phyloP scores from a whole-genome alignment of 805 yeast genomes.

The Sugiyamaella qingdaonensis region DNA sequence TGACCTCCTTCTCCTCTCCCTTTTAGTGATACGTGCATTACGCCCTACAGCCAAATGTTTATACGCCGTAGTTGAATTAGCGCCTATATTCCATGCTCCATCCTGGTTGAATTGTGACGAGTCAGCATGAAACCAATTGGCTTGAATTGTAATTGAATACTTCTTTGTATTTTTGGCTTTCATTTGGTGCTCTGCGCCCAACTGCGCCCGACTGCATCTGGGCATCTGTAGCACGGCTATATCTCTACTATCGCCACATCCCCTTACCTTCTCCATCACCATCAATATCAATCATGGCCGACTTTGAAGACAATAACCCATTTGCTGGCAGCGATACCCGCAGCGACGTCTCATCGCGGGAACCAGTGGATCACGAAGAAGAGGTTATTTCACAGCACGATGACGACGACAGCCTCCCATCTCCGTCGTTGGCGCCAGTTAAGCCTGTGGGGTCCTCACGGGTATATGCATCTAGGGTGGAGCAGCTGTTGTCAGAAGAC shows the following conservation, averaged over 20 bases:
- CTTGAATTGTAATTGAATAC: too few relatives aligned
- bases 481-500: slow-evolving; percentile 30
- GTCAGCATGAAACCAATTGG: too few relatives aligned
- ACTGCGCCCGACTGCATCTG: too few relatives aligned
- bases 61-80: too few relatives aligned
- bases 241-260: neutral
- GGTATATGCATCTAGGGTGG: slow-evolving; percentile 29
- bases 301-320: slow-evolving; percentile 44
- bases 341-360: slow-evolving; percentile 7
- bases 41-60: too few relatives aligned
- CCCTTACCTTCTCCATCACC: neutral
- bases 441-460: slow-evolving; percentile 2
- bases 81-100: too few relatives aligned
- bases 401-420: neutral
- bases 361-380: neutral
- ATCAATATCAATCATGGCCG: slow-evolving; percentile 23
- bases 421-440: neutral
- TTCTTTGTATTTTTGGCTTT: too few relatives aligned
- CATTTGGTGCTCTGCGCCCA: too few relatives aligned
- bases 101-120: too few relatives aligned
- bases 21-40: too few relatives aligned
- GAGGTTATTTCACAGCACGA: neutral
- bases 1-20: too few relatives aligned
- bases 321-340: slow-evolving; percentile 34
- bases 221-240: too few relatives aligned